These are phyloP conservation scores for Sisymbrium altissimum DNA, from an alignment of 345 rosid species.

Conservation along the genomic window DNA sequence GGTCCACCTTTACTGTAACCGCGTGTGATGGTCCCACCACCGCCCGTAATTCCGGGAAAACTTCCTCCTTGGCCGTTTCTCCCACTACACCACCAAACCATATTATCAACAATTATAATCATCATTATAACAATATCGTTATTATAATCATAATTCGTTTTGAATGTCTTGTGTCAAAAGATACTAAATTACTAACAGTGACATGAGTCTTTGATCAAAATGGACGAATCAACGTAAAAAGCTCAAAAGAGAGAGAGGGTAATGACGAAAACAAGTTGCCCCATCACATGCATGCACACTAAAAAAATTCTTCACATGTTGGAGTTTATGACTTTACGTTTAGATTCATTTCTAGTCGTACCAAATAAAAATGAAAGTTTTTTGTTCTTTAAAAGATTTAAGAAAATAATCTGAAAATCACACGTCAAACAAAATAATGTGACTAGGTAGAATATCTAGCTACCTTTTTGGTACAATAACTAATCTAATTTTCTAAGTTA, in stretches of 20 bases:
- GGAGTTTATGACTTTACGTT: slow-evolving; percentile 1
- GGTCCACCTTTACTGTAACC: slow-evolving; percentile 48
- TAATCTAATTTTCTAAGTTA: neutral
- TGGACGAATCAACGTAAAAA: slow-evolving; percentile 23
- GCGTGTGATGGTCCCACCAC: slow-evolving; percentile 43
- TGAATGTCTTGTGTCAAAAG: slow-evolving; percentile 4
- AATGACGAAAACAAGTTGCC: slow-evolving; percentile 24
- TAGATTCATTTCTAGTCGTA: neutral
- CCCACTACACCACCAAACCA: slow-evolving; percentile 37
- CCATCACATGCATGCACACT: slow-evolving; percentile 26
- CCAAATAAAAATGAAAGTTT: neutral
- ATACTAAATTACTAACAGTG: slow-evolving; percentile 18
- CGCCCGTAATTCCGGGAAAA: slow-evolving; percentile 25
- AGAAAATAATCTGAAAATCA: neutral
- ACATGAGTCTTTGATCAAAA: slow-evolving; percentile 19
- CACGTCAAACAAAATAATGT: neutral
- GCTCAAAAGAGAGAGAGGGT: slow-evolving; percentile 13
- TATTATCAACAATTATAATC: slow-evolving; percentile 8
- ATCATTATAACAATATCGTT: neutral
- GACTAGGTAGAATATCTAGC: neutral
- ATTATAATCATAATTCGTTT: neutral
- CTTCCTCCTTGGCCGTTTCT: slow-evolving; percentile 38
- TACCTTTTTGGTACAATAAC: neutral
- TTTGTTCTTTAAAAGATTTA: neutral
- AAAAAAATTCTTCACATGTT: neutral